Conservation (phyloP, 164 flowering plant genomes). For the Nelumbo lutea region DNA sequence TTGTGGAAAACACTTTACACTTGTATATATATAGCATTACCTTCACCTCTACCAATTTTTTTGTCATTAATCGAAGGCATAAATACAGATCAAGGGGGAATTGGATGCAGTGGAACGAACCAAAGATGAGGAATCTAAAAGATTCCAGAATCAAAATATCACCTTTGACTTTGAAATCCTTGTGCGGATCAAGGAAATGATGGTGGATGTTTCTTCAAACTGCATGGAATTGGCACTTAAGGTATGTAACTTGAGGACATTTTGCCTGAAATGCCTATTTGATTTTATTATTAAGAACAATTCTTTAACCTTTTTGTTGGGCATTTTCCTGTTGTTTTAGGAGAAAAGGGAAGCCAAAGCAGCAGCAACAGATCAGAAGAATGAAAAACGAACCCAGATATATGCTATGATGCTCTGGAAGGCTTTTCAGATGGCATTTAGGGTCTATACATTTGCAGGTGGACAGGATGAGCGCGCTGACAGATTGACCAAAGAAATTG, state of each 20-base stretch:
- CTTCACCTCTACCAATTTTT: neutral
- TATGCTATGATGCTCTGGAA: conserved; percentile 61
- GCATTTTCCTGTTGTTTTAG: conserved; percentile 23
- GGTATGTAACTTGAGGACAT: conserved; percentile 31
- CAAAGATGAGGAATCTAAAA: conserved; percentile 79
- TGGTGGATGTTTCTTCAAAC: conserved; percentile 80
- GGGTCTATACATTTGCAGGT: conserved; percentile 77
- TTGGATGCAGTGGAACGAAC: conserved; percentile 62
- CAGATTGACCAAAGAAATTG: conserved; percentile 53
- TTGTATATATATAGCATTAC: neutral
- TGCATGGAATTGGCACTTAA: conserved; percentile 77
- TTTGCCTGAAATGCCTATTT: neutral
- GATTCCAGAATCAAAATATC: conserved; percentile 55
- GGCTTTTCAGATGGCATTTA: conserved; percentile 76
- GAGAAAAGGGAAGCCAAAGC: conserved; percentile 42
- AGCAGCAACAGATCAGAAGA: conserved; percentile 22
- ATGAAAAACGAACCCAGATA: conserved; percentile 25
- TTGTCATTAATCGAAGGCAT: neutral
- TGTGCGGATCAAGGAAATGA: conserved; percentile 60
- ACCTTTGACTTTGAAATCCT: conserved; percentile 60
- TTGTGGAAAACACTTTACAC: neutral
- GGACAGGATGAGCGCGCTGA: conserved; percentile 90
- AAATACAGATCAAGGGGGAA: conserved; percentile 60
- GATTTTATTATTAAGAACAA: neutral
- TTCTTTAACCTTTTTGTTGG: neutral